Base-by-base conservation (phyloP, 345 rosid genomes). In the Moricandia moricandioides region DNA sequence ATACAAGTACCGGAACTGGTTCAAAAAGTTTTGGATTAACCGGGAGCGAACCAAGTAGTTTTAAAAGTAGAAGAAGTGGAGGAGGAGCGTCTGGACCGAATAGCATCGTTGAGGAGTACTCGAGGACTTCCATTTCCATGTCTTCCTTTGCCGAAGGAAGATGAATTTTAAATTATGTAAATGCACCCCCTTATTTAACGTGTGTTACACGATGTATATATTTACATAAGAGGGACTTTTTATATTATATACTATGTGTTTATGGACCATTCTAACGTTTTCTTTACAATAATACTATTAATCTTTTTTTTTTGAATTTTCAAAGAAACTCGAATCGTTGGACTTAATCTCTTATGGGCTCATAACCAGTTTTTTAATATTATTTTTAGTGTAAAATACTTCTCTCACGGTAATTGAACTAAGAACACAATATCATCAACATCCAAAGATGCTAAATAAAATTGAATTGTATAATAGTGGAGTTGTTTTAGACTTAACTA, bases 111-210 rank as follows among this genome's bases (percentile, higher is more conserved):
- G 96, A 91, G 72, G 98, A 93, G 27, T 84, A 83, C 64, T 89
- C 97, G n/a, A 87, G 94, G 72, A 91, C 83, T 66, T 93, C 96
- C 5, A 88, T 91, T 6, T 86, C 97, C 33, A 80, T 82, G 80
- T 91, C 96, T 79, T 93, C 98, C 10, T 59, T 89, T 34, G 90
- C 84, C 16, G 96, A 93, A 83, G 98, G 97, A 31, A 86, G 97
- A 81, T 93, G 74, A 86, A 39, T 35, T 16, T 17, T 11, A 17
- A 40, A 30, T 40, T 12, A 8, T 70, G 59, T 56, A 40, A 62
- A 63, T 31, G 27, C 55, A 61, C 55, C 16, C 55, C 16, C 27
- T 11, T 13, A 17, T 45, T 54, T 64, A 21, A 55, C 27, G 64
- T 65, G 26, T 67, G 7, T 26, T 29, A 29, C 31, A 29, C 18